Evolutionary conservation across 2,329 filamentous ascomycete genomes (phyloP), one percentile per base, ranked within the genome.

Genomic region (Colletotrichum higginsianum): DNA sequence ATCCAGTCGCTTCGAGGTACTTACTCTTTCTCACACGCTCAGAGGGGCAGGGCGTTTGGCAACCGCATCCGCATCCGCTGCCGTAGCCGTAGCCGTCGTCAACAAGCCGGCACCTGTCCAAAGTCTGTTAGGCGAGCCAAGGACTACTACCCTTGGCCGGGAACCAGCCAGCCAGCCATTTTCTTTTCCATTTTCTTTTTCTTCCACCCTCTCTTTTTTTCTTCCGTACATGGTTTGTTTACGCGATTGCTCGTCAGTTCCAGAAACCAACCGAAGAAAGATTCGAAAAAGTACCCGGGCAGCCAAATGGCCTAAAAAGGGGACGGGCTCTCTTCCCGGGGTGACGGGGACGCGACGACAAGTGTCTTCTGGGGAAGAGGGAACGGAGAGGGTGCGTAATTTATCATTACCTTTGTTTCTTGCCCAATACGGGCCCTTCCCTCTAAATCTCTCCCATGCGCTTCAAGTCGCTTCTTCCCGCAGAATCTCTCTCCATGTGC

Each of bases 401-500:
- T 69, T 58, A 53, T 64, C 61, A 53, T 64, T 47, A 69, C 63
- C 46, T 63, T 74, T 72, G 73, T 67, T 70, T 68, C 61, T 53
- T 71, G 69, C 56, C 72, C 40, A 35, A 13, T 21, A 61, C 46
- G 49, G 23, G 21, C 49, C 56, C n/a, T 42, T 53, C 49, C 12
- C 26, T 56, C 13, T 65, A 8, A 21, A 5, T 47, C 47, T 57
- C 56, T 57, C 56, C 12, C 61, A 42, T 49, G 16, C 21, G 30
- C 42, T 38, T 38, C 35, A 38, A 38, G 35, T 38, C 30, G 16
- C 62, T 16, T 47, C 56, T 61, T 58, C 61, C 44, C 44, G 61
- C 61, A 16, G 30, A 49, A 46, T 61, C 47, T 40, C 26, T 23
- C 46, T 40, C 23, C 40, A 18, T 18, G 26, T 23, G 46, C 55